Percentiles rank a stretch among this genome's conserved stretches.
Evolutionary conservation across 163 green algal genomes (phyloP).

Genomic region (Coccomyxa subellipsoidea): DNA sequence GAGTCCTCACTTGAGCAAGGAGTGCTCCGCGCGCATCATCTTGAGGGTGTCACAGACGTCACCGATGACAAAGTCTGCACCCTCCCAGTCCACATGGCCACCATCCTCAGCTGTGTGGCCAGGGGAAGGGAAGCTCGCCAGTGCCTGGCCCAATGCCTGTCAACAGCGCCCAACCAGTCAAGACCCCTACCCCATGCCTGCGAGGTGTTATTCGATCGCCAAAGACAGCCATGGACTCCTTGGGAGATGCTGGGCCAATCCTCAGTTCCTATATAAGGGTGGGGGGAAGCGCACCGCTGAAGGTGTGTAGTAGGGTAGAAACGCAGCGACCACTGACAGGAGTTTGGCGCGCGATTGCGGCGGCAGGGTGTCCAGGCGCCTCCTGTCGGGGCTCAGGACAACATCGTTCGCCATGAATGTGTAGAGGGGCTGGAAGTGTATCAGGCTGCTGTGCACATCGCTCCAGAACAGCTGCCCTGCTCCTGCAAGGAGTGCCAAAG

Average conservation of each 20-base stretch:
- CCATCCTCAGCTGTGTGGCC: conserved; percentile 25
- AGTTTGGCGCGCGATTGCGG: conserved; percentile 31
- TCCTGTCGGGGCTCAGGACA: conserved; percentile 34
- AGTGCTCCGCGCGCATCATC: conserved; percentile 21
- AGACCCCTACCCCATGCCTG: too few relatives aligned
- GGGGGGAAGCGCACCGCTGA: conserved; percentile 32
- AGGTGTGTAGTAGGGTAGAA: conserved; percentile 60
- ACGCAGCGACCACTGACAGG: conserved; percentile 44
- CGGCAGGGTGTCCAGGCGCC: conserved; percentile 42
- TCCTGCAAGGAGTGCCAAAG: conserved; percentile 25
- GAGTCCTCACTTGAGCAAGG: neutral
- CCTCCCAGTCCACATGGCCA: conserved; percentile 29
- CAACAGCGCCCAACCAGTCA: neutral
- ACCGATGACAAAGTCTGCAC: conserved; percentile 52
- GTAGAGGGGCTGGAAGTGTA: conserved; percentile 65
- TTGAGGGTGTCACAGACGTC: conserved; percentile 54
- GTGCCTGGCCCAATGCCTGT: conserved; percentile 27
- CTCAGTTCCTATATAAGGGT: too few relatives aligned
- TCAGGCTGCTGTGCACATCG: conserved; percentile 58
- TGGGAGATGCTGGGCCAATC: too few relatives aligned
- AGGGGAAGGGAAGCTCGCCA: conserved; percentile 39
- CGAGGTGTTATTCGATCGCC: neutral
- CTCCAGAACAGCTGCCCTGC: conserved; percentile 70
- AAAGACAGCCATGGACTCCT: neutral
- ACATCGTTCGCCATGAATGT: conserved; percentile 50